A percentile compares a stretch with the other conserved stretches of the same genome.
Evolutionary conservation across 257 asterid genomes (phyloP).

Genomic region (Rauvolfia tetraphylla): DNA sequence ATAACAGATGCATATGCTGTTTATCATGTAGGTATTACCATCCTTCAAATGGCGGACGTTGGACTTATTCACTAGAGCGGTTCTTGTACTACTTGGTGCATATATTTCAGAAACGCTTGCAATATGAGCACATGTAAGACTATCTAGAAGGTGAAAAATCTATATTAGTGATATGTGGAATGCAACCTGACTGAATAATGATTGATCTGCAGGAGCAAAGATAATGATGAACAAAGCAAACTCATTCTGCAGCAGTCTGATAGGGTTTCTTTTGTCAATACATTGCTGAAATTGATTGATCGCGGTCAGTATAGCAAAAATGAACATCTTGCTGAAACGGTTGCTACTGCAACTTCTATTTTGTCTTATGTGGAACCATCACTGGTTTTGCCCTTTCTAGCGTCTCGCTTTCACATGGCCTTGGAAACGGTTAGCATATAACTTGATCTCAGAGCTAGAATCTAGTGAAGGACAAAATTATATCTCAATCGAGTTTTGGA

Average conservation of each 20-base stretch:
- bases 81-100: constrained; percentile 81
- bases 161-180: neutral
- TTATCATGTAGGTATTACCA: constrained; percentile 75
- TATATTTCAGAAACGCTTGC: constrained; percentile 80
- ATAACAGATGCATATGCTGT: neutral
- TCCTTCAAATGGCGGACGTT: constrained; percentile 99
- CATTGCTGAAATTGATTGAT: constrained; percentile 79
- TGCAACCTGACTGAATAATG: constrained; percentile 19
- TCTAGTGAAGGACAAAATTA: constrained; percentile 9
- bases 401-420: constrained; percentile 94
- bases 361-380: constrained; percentile 94
- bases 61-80: constrained; percentile 88
- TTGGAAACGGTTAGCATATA: constrained; percentile 88
- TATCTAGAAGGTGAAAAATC: constrained; percentile 9
- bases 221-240: constrained; percentile 45
- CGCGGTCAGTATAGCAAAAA: constrained; percentile 99
- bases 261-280: constrained; percentile 69
- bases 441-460: neutral
- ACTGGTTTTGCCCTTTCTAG: constrained; percentile 86
- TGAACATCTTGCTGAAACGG: constrained; percentile 90
- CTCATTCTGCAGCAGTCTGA: constrained; percentile 60
- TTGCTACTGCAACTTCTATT: constrained; percentile 86
- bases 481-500: neutral
- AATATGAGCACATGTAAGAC: constrained; percentile 80
- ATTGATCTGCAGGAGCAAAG: constrained; percentile 61